Percentiles rank a stretch among this genome's conserved stretches.
phyloP scores from a whole-genome alignment of 331 rosid species.

The Quercus tomentella region DNA sequence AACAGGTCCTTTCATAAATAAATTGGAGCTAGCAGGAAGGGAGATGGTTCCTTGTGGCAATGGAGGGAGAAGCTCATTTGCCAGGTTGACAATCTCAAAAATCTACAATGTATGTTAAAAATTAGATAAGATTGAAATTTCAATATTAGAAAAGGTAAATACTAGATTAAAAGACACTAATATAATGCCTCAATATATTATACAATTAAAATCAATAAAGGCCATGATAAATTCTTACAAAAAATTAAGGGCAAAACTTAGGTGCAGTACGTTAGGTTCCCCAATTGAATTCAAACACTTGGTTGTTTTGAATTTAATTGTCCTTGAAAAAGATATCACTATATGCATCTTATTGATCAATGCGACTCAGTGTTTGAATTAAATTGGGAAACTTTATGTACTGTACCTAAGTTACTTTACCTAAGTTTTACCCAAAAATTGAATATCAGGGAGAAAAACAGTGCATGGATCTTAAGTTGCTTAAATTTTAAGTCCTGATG shows the following conservation, averaged over 20 bases:
- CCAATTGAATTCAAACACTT: too few relatives aligned
- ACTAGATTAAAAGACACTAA: background rate
- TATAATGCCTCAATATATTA: background rate
- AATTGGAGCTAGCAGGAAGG: constrained; percentile 62
- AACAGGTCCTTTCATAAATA: constrained; percentile 73
- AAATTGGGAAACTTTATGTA: too few relatives aligned
- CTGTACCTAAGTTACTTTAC: too few relatives aligned
- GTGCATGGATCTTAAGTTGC: background rate
- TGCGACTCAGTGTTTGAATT: too few relatives aligned
- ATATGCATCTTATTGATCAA: too few relatives aligned
- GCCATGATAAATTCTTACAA: background rate
- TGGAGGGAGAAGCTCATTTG: constrained; percentile 95
- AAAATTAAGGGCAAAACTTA: too few relatives aligned
- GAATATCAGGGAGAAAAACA: background rate
- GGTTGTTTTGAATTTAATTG: too few relatives aligned
- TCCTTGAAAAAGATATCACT: too few relatives aligned
- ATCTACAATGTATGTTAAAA: constrained; percentile 44
- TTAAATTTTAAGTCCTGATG: background rate
- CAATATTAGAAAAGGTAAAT: background rate
- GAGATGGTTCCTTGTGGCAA: constrained; percentile 91
- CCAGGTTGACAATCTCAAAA: constrained; percentile 93
- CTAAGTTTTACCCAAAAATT: too few relatives aligned
- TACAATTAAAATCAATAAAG: background rate
- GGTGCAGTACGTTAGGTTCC: too few relatives aligned
- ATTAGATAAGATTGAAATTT: background rate